Evolutionary conservation across 2,329 filamentous ascomycete genomes (phyloP).

Genomic region (Fusarium proliferatum): DNA sequence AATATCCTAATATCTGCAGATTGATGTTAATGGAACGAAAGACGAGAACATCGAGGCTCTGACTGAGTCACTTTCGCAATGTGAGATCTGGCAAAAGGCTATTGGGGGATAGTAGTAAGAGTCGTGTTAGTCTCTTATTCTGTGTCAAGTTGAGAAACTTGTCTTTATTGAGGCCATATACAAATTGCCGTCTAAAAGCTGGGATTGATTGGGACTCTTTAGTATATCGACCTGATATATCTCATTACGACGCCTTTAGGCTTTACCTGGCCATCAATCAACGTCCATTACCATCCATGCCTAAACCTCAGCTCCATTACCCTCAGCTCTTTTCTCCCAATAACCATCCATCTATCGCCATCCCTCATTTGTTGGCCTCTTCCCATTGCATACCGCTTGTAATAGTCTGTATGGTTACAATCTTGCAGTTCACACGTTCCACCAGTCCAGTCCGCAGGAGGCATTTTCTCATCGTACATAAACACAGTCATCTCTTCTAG

Average conservation of each 20-base stretch:
- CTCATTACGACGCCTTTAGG: neutral
- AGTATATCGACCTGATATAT: neutral
- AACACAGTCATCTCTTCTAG: neutral
- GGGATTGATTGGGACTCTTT: accelerated
- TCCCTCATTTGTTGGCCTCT: neutral
- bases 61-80: neutral
- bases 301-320: neutral
- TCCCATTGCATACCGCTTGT: neutral
- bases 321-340: neutral
- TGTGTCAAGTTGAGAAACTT: accelerated
- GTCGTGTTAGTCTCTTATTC: accelerated
- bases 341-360: neutral
- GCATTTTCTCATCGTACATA: neutral
- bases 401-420: neutral
- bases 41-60: neutral
- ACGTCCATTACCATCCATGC: neutral
- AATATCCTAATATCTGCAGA: neutral
- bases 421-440: neutral
- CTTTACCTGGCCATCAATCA: neutral
- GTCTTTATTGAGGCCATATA: neutral
- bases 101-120: accelerated
- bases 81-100: accelerated
- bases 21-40: neutral
- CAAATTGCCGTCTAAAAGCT: neutral
- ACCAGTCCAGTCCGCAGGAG: neutral